phyloP scores from a whole-genome alignment of 129 eudicot genomes.

The Lonicera japonica region DNA sequence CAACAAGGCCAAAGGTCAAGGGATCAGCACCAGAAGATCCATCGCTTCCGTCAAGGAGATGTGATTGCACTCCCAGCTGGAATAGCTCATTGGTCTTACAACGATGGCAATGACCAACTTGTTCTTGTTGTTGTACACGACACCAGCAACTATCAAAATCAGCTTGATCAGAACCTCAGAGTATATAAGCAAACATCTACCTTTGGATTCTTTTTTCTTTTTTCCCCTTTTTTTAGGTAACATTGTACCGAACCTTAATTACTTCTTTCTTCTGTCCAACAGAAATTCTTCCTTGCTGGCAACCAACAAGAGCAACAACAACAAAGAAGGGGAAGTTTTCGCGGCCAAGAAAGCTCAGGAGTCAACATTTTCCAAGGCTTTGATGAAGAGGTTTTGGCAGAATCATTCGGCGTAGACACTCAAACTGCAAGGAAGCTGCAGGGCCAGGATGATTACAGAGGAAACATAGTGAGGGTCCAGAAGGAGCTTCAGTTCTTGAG shows the following conservation, averaged over 20 bases:
- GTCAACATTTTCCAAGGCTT: conserved; percentile 25
- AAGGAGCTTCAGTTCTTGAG: conserved; percentile 12
- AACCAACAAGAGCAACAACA: conserved; percentile 26
- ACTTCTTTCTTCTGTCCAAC: not conserved
- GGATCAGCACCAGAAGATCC: conserved; percentile 41
- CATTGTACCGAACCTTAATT: too few species aligned
- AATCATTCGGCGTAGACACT: conserved; percentile 14
- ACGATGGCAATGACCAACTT: conserved; percentile 25
- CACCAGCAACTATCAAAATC: conserved; percentile 28
- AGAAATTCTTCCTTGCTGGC: conserved; percentile 46
- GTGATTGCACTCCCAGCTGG: conserved; percentile 37
- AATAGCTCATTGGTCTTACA: conserved; percentile 35
- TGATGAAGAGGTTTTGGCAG: conserved; percentile 19
- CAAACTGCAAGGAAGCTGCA: conserved; percentile 22
- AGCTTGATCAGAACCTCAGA: conserved; percentile 32
- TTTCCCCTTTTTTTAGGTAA: too few species aligned
- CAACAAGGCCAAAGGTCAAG: not conserved
- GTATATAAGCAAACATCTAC: conserved; percentile 5
- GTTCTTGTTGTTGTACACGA: conserved; percentile 19
- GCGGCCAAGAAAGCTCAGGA: conserved; percentile 1
- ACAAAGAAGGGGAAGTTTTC: too few species aligned
- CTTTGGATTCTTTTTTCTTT: not conserved
- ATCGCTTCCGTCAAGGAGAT: conserved; percentile 28
- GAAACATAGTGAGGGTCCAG: conserved; percentile 26
- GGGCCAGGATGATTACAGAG: conserved; percentile 16